Conservation (phyloP, 257 asterid genomes). For the Solanum lycopersicoides region DNA sequence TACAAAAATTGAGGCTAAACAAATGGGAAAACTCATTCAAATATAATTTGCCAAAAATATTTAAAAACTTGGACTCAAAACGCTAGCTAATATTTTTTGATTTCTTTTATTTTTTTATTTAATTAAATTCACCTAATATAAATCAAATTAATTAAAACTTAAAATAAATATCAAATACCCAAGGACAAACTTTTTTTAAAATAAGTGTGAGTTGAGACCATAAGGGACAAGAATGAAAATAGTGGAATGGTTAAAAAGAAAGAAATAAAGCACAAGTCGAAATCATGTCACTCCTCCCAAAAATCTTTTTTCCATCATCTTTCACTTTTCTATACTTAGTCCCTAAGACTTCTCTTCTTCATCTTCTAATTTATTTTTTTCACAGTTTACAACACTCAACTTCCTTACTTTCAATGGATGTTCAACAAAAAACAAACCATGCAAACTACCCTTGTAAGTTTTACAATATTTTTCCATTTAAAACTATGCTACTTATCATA, state of each 20-base stretch:
- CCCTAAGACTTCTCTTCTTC: slow-evolving; percentile 41
- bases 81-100: no score
- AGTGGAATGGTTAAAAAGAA: slow-evolving; percentile 5
- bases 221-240: slow-evolving; percentile 24
- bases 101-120: no score
- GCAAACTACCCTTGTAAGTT: slow-evolving; percentile 38
- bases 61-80: no score
- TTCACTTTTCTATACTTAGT: slow-evolving; percentile 35
- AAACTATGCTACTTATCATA: slow-evolving; percentile 36
- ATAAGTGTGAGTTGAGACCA: neutral
- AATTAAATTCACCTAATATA: no score
- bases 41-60: no score
- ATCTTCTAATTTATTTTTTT: slow-evolving; percentile 9
- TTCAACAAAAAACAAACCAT: slow-evolving; percentile 3
- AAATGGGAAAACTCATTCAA: no score
- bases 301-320: slow-evolving; percentile 18
- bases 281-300: slow-evolving; percentile 44
- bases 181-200: rapidly evolving
- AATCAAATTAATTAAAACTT: neutral
- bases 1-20: no score
- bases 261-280: slow-evolving; percentile 23
- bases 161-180: rapidly evolving
- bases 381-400: slow-evolving; percentile 3
- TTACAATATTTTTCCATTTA: slow-evolving; percentile 31
- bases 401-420: slow-evolving; percentile 39